Evolutionary conservation across 2,329 filamentous ascomycete genomes (phyloP).

Genomic region (Cladophialophora carrionii): DNA sequence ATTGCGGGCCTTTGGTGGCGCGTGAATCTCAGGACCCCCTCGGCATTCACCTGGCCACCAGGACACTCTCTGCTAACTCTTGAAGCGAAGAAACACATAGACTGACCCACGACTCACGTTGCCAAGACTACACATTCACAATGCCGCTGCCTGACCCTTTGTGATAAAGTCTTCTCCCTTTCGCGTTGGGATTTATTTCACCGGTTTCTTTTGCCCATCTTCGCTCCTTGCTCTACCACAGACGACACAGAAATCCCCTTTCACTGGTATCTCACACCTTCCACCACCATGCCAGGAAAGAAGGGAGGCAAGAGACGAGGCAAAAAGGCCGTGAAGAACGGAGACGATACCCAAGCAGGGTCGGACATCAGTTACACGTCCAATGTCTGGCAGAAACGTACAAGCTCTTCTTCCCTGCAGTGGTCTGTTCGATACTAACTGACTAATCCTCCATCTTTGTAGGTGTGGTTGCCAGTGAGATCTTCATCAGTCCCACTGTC

Average conservation of each 20-base stretch:
- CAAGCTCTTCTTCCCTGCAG: not conserved
- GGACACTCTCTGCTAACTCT: not conserved
- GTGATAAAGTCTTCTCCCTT: not conserved
- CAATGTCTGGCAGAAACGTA: conserved; percentile 18
- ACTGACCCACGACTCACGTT: not conserved
- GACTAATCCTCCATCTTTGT: not conserved
- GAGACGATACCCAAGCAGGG: conserved; percentile 6
- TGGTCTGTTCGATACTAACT: not conserved
- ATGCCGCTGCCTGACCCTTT: not conserved
- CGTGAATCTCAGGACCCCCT: not conserved
- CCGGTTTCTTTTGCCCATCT: not conserved
- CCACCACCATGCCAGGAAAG: not conserved
- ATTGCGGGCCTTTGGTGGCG: not conserved
- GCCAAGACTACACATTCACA: not conserved
- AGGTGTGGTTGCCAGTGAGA: conserved; percentile 21
- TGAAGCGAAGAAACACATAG: not conserved
- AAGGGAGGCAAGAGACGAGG: not conserved
- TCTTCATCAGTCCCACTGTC: conserved; percentile 25
- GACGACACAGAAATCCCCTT: not conserved
- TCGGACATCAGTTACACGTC: conserved; percentile 21
- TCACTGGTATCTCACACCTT: not conserved
- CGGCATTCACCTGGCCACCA: not conserved
- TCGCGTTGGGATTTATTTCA: not conserved
- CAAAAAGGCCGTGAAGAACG: conserved; percentile 17
- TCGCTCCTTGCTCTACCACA: not conserved